Conservation (phyloP, 345 rosid genomes). For the Gossypium stocksii region DNA sequence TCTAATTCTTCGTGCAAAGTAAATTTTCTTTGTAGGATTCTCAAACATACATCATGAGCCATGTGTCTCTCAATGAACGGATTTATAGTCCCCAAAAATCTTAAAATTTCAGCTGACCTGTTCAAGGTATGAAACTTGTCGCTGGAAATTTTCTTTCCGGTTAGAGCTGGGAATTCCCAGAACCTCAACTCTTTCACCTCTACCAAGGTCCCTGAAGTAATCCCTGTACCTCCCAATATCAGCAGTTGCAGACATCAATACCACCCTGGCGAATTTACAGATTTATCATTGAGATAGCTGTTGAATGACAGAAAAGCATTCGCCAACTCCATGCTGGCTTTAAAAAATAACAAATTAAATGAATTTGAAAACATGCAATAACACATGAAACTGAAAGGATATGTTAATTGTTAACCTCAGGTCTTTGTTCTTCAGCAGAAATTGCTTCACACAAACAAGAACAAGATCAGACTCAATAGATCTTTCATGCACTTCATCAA, state of each 20-base stretch:
- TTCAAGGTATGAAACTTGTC: constrained; percentile 69
- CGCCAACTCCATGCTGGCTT: not conserved
- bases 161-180: constrained; percentile 72
- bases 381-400: constrained; percentile 12
- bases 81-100: not conserved
- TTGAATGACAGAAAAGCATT: not conserved
- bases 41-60: not conserved
- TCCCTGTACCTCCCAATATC: constrained; percentile 76
- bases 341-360: not conserved
- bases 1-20: not conserved
- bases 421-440: constrained; percentile 62
- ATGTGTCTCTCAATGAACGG: not conserved
- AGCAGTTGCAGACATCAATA: constrained; percentile 97
- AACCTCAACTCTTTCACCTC: constrained; percentile 91
- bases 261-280: constrained; percentile 54
- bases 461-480: constrained; percentile 92
- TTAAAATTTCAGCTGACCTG: constrained; percentile 39
- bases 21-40: not conserved
- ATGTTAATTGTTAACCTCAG: constrained; percentile 59
- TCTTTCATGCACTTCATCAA: constrained; percentile 99
- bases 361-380: not conserved
- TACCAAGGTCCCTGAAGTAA: constrained; percentile 80
- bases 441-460: constrained; percentile 87
- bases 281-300: not conserved
- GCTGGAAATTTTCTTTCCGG: constrained; percentile 59